Base-by-base conservation (phyloP, 805 yeast genomes). In the Ogataea sp. region DNA sequence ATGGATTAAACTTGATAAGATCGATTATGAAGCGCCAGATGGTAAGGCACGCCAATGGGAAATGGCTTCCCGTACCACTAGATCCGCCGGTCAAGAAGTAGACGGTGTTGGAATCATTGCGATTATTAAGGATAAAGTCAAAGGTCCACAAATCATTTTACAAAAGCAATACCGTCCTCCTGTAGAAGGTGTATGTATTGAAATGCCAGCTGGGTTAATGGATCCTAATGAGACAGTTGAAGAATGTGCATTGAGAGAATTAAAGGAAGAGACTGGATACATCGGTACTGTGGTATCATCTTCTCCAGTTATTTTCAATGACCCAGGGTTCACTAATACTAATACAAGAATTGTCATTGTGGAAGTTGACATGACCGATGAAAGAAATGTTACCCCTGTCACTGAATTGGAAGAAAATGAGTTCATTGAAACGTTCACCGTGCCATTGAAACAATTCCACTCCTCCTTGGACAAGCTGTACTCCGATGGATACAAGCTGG, bases 161-260 rank as follows among this genome's bases (percentile, higher is more conserved):
- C 90, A 86, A 55, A 86, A 85, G 55, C 98, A 90, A 58, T 90
- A 83, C 64, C 72, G 98, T 41, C 96, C 97, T 1, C 97, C 98
- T 1, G 83, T 83, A 3, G 81, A 73, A 39, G 90, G 87, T 16
- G 86, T 90, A 7, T 82, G 94, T 53, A 78, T 90, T 45, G 98
- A 90, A 60, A 72, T 89, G 56, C 98, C 98, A 1, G 98, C 98
- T 1, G 98, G 98, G 0, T 67, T 90, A 45, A 73, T 93, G 32
- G 98, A 90, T 58, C 86, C 89, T 1, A 71, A 75, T 38, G 97
- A 93, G 58, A 58, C 80, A 1, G 60, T 86, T 21, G 88, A 79
- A 47, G 61, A 73, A 5, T 87, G 96, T 29, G 97, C 98, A 0
- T 67, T 80, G 39, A 72, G 98, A 45, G 98, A 90, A 58, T 63